Percentiles rank a stretch among this genome's conserved stretches.
These are phyloP conservation scores for Daldinia eschscholtzii DNA, from an alignment of 2,329 filamentous ascomycete species.

Conservation along the genomic window DNA sequence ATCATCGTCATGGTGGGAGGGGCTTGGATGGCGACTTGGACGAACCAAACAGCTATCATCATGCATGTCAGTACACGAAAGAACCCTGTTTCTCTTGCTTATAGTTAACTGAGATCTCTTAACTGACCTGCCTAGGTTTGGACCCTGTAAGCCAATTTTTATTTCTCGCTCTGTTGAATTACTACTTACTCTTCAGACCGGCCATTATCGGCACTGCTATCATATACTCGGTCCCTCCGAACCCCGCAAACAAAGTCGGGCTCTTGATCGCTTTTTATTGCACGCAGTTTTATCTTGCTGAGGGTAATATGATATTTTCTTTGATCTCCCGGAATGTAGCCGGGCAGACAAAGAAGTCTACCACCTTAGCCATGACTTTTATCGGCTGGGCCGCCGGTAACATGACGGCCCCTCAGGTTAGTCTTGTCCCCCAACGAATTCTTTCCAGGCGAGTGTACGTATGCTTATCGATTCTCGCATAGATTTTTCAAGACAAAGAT, in stretches of 20 bases:
- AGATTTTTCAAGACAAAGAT: constrained; percentile 52
- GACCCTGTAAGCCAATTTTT: neutral
- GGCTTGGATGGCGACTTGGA: constrained; percentile 52
- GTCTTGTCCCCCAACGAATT: neutral
- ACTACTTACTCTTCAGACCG: constrained; percentile 36
- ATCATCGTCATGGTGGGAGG: constrained; percentile 54
- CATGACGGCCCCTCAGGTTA: constrained; percentile 54
- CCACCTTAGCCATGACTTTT: constrained; percentile 57
- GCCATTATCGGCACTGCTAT: constrained; percentile 58
- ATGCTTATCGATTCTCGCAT: constrained; percentile 19
- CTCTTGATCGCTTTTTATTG: constrained; percentile 59
- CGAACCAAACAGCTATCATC: constrained; percentile 40
- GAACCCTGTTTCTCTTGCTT: too few relatives aligned
- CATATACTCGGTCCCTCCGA: constrained; percentile 55
- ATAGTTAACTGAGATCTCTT: too few relatives aligned
- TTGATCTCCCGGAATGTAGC: constrained; percentile 58
- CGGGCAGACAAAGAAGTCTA: constrained; percentile 61
- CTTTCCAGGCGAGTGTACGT: neutral
- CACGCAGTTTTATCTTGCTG: constrained; percentile 59
- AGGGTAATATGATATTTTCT: constrained; percentile 58
- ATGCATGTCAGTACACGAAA: constrained; percentile 34
- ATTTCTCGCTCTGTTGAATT: neutral
- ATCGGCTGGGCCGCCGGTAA: constrained; percentile 59
- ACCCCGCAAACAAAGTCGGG: constrained; percentile 52
- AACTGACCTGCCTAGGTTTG: neutral